Evolutionary conservation across 2,329 filamentous ascomycete species (phyloP), one percentile per base, ranked within the genome.

Genomic region (Cercospora janseana): DNA sequence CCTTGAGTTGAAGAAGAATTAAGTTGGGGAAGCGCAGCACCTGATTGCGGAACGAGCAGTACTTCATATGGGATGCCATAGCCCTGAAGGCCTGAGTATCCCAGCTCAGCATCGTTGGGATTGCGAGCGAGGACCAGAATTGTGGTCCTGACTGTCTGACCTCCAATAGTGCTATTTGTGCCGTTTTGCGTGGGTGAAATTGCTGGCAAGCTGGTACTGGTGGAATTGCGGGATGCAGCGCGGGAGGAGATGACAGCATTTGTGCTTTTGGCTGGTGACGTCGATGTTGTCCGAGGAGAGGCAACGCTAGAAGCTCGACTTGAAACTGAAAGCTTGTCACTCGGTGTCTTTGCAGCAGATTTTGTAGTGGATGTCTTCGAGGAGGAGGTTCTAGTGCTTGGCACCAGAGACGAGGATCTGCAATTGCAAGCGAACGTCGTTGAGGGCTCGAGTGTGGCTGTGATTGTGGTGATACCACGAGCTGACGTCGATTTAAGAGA

Each of bases 11-110:
- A 9, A 5, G 47, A 35, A n/a, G 47, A 50, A 4, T 50, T 50
- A 0, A 50, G 47, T 4, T 23, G 6, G 2, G 47, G 47, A 6
- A 50, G 40, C 3, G 47, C 26, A 3, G 28, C 31, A n/a, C 47
- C 47, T 13, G 47, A 15, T 29, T 20, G 31, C 10, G 47, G 38
- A 2, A 50, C 47, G 3, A 50, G 6, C 3, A 50, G 47, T 4
- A 50, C 47, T n/a, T 50, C 38, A 20, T 50, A 50, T 7, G 47
- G 47, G 13, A 50, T 50, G 6, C 47, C 35, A 31, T 50, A 50
- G 12, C 47, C 47, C n/a, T 44, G 23, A 7, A 50, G 24, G 5
- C 47, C 47, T 5, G 29, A 37, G 21, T 50, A 44, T 10, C 28
- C 47, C 8, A 43, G 40, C 12, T 35, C 29, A 2, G 47, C 47